Conservation (phyloP, 805 yeast species). For the Wickerhamomyces bovis region DNA sequence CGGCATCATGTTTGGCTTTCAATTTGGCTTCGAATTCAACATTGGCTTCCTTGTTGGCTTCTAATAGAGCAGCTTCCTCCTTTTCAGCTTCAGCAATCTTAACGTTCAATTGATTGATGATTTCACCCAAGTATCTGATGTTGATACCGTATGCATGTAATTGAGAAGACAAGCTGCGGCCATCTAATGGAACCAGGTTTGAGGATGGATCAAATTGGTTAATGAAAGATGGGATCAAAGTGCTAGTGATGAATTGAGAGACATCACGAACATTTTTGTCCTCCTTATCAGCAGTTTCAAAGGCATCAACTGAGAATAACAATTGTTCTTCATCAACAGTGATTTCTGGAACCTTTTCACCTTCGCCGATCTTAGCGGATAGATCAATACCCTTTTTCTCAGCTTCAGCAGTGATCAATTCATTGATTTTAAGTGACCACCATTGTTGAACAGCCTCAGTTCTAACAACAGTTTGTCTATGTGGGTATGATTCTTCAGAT, state of each 20-base stretch:
- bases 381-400: conserved; percentile 22
- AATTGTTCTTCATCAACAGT: conserved; percentile 42
- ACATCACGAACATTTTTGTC: conserved; percentile 55
- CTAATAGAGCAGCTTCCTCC: conserved; percentile 20
- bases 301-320: conserved; percentile 59
- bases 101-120: conserved; percentile 34
- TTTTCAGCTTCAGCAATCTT: conserved; percentile 23
- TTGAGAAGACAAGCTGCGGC: conserved; percentile 58
- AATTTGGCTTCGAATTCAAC: conserved; percentile 13
- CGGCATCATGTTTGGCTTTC: conserved; percentile 12
- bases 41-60: conserved; percentile 16
- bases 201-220: conserved; percentile 38
- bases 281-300: conserved; percentile 34
- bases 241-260: conserved; percentile 52
- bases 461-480: conserved; percentile 70
- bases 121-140: conserved; percentile 74
- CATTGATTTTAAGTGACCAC: conserved; percentile 69
- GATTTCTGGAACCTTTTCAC: conserved; percentile 42
- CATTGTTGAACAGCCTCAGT: conserved; percentile 87
- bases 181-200: conserved; percentile 68
- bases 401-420: conserved; percentile 28
- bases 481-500: conserved; percentile 59
- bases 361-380: conserved; percentile 17
- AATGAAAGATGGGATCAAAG: conserved; percentile 59
- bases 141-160: conserved; percentile 84